phyloP scores from a whole-genome alignment of 208 protist genomes.

The Wallacemonas rigidus region DNA sequence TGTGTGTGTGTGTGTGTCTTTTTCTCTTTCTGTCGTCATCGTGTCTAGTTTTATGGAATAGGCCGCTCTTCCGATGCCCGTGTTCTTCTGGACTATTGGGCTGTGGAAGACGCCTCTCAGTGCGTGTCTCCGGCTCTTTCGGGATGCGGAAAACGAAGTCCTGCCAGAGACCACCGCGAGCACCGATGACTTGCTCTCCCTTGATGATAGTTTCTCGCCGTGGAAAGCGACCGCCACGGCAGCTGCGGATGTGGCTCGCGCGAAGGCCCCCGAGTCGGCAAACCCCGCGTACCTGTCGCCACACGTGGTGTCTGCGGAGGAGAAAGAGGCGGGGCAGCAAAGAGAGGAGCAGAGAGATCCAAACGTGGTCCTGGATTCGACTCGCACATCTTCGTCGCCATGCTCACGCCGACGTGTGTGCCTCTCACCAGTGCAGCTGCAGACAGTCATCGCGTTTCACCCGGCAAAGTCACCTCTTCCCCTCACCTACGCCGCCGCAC shows the following conservation, averaged over 20 bases:
- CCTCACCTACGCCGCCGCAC: conserved; percentile 23
- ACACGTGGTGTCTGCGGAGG: no score
- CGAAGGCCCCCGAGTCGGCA: no score
- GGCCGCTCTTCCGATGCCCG: not conserved
- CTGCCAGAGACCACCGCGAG: not conserved
- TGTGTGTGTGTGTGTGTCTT: no score
- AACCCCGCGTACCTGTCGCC: no score
- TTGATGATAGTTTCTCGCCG: not conserved
- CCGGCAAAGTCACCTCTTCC: conserved; percentile 9
- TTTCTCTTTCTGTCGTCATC: no score
- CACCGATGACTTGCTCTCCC: not conserved
- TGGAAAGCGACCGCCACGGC: not conserved
- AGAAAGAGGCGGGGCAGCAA: no score
- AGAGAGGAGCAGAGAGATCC: no score
- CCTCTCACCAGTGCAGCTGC: not conserved
- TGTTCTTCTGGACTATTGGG: not conserved
- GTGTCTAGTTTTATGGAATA: no score
- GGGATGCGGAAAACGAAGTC: not conserved
- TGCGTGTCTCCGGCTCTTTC: not conserved
- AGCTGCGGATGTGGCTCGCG: not conserved
- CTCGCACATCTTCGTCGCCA: no score
- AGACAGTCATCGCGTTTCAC: conserved; percentile 8
- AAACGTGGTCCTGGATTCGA: no score
- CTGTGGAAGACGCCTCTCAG: conserved; percentile 1
- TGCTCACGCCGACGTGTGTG: not conserved